Conservation (phyloP, 148 eudicot genomes). For the Heliamphora exappendiculata region DNA sequence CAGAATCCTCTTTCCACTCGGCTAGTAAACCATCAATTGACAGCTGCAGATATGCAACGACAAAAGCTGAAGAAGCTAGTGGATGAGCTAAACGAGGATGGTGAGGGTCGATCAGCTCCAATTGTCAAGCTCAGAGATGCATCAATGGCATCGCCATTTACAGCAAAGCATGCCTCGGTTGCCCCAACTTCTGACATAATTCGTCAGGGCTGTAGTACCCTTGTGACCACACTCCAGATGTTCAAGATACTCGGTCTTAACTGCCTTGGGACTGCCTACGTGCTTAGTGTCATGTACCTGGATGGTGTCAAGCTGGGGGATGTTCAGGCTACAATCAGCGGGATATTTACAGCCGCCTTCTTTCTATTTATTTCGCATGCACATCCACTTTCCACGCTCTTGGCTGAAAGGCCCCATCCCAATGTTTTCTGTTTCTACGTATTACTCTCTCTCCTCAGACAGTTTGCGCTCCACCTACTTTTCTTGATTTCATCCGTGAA, state of each 20-base stretch:
- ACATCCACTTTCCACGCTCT: constrained; percentile 66
- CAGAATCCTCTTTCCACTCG: constrained; percentile 39
- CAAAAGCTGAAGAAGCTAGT: constrained; percentile 76
- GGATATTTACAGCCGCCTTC: constrained; percentile 86
- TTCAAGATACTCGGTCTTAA: constrained; percentile 93
- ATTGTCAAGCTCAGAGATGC: constrained; percentile 91
- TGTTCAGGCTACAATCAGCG: constrained; percentile 90
- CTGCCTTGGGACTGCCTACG: constrained; percentile 93
- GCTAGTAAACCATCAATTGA: constrained; percentile 51
- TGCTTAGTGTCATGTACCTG: constrained; percentile 84
- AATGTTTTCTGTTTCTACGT: constrained; percentile 76
- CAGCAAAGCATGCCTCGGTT: constrained; percentile 95
- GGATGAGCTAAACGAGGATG: constrained; percentile 82
- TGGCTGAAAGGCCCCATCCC: constrained; percentile 77
- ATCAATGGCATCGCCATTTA: constrained; percentile 99
- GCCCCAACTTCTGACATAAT: constrained; percentile 74
- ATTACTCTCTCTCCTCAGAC: constrained; percentile 75
- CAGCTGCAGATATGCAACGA: constrained; percentile 67
- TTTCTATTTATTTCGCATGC: constrained; percentile 93
- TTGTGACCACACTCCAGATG: constrained; percentile 94
- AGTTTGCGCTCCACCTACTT: constrained; percentile 66
- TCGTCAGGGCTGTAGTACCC: constrained; percentile 93
- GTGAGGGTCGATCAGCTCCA: constrained; percentile 78
- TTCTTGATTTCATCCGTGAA: constrained; percentile 76
- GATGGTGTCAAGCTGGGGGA: constrained; percentile 94